Evolutionary conservation across 1,284 basidiomycete species (phyloP).

Genomic region (Heterobasidion irregulare): DNA sequence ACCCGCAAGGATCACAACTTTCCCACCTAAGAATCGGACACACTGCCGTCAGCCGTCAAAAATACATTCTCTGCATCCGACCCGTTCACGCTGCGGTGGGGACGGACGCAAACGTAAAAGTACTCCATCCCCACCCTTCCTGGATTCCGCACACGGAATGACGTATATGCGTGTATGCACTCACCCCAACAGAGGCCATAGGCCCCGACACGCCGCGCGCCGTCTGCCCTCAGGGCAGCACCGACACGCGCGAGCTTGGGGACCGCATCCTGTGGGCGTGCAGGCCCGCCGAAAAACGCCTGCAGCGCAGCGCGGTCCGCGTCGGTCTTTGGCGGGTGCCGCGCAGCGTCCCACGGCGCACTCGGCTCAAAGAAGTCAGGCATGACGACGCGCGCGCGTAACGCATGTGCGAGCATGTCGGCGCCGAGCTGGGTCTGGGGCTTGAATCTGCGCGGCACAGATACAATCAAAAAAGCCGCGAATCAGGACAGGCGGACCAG

Average conservation of each 20-base stretch:
- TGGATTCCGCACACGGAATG: background rate
- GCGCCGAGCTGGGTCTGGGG: conserved; percentile 56
- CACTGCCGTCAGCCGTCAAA: background rate
- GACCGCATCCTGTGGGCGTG: conserved; percentile 33
- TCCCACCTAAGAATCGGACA: conserved; percentile 34
- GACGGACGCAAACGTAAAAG: background rate
- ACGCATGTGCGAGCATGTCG: conserved; percentile 46
- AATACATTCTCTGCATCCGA: background rate
- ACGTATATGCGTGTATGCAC: conserved; percentile 4
- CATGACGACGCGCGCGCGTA: conserved; percentile 50
- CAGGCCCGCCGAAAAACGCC: conserved; percentile 44
- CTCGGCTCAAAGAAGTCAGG: conserved; percentile 58
- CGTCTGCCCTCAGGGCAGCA: conserved; percentile 33
- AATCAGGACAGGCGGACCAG: background rate
- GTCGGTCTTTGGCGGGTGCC: conserved; percentile 46
- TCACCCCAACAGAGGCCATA: conserved; percentile 58
- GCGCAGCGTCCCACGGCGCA: conserved; percentile 37
- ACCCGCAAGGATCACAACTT: conserved; percentile 38
- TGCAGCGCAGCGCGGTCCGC: conserved; percentile 42
- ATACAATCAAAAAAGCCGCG: background rate
- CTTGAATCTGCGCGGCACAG: conserved; percentile 28
- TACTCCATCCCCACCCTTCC: background rate
- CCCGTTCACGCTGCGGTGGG: background rate
- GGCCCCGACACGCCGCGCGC: conserved; percentile 37
- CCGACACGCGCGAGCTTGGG: conserved; percentile 39